These are phyloP conservation scores for Thielaviopsis ethacetica DNA, from an alignment of 2,329 filamentous ascomycete genomes.

Conservation along the genomic window DNA sequence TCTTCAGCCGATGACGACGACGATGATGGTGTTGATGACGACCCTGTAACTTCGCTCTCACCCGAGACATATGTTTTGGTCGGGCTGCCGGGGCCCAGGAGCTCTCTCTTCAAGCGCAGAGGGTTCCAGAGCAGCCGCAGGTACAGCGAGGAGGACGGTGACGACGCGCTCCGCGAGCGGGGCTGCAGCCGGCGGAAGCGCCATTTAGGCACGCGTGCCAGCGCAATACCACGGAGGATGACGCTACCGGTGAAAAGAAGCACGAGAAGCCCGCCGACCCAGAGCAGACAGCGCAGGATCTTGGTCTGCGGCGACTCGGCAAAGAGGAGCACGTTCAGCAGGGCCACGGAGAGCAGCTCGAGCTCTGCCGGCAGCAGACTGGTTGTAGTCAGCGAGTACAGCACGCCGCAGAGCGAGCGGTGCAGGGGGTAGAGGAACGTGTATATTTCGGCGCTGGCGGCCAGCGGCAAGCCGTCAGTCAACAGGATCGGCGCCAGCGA, in stretches of 20 bases:
- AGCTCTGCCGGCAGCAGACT: conserved; percentile 78
- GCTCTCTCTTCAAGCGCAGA: conserved; percentile 7
- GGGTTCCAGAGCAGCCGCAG: conserved; percentile 5
- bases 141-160: no score
- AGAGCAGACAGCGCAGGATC: conserved; percentile 73
- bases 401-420: conserved; percentile 52
- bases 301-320: conserved; percentile 66
- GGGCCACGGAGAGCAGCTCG: conserved; percentile 64
- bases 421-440: conserved; percentile 59
- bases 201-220: conserved; percentile 85
- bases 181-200: conserved; percentile 49
- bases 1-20: neutral
- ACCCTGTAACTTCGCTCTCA: neutral
- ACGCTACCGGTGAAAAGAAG: conserved; percentile 58
- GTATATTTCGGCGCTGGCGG: neutral
- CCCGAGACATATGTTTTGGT: conserved; percentile 16
- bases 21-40: neutral
- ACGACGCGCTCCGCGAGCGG: neutral
- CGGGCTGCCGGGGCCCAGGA: conserved; percentile 15
- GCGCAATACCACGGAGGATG: conserved; percentile 65
- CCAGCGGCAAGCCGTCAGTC: conserved; percentile 12
- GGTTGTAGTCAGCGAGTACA: conserved; percentile 73
- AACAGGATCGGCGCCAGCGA: conserved; percentile 49
- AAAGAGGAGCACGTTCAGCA: conserved; percentile 69
- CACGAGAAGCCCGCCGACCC: conserved; percentile 63